phyloP scores from a whole-genome alignment of 768 basidiomycete species.

The Mycena filopes region DNA sequence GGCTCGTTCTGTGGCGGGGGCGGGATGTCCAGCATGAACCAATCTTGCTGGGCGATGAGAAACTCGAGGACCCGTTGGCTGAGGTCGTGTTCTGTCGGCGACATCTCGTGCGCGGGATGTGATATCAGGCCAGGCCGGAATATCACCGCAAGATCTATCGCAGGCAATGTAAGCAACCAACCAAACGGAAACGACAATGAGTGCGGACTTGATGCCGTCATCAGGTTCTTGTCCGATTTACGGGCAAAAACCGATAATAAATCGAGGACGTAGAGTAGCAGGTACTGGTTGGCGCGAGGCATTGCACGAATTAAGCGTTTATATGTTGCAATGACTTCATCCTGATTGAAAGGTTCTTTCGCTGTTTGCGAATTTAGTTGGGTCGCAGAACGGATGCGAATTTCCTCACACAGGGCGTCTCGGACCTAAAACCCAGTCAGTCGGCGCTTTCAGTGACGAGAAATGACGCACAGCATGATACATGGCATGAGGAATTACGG shows the following conservation, averaged over 20 bases:
- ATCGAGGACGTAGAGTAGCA: slow-evolving; percentile 97
- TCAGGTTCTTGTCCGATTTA: slow-evolving; percentile 91
- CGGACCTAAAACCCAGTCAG: slow-evolving; percentile 67
- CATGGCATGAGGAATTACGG: slow-evolving; percentile 92
- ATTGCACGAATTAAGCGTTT: slow-evolving; percentile 85
- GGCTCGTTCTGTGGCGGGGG: slow-evolving; percentile 60
- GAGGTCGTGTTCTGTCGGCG: slow-evolving; percentile 85
- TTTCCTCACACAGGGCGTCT: slow-evolving; percentile 73
- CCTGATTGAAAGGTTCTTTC: slow-evolving; percentile 74
- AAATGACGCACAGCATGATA: slow-evolving; percentile 80
- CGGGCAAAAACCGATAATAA: slow-evolving; percentile 94
- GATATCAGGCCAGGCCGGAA: slow-evolving; percentile 96
- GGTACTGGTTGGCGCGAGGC: slow-evolving; percentile 91
- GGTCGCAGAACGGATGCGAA: not conserved
- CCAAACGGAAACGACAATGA: slow-evolving; percentile 5
- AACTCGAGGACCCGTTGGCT: slow-evolving; percentile 95
- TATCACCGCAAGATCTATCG: slow-evolving; percentile 91
- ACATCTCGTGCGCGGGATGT: slow-evolving; percentile 88
- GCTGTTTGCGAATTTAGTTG: slow-evolving; percentile 51
- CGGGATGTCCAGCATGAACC: slow-evolving; percentile 91
- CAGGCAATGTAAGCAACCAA: slow-evolving; percentile 11
- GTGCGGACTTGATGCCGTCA: slow-evolving; percentile 90
- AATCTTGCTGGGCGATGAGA: slow-evolving; percentile 94
- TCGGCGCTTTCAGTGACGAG: slow-evolving; percentile 28
- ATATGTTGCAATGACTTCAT: slow-evolving; percentile 81